These are phyloP conservation scores for Ramalina intermedia DNA, from an alignment of 495 filamentous ascomycete genomes.

Conservation along the genomic window DNA sequence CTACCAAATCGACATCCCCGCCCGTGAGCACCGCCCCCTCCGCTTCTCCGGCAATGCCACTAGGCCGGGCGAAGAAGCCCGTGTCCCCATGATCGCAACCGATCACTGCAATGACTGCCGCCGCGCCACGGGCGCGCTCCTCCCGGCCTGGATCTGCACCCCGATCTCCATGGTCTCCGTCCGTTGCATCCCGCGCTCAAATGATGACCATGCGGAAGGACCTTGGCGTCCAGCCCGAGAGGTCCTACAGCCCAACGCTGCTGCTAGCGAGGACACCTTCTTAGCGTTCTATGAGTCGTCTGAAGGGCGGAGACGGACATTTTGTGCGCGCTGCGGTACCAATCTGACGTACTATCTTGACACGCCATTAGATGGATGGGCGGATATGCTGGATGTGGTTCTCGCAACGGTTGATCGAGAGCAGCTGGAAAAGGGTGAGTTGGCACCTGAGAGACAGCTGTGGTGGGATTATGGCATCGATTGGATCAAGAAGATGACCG, in stretches of 20 bases:
- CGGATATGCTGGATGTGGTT: slow-evolving; percentile 10
- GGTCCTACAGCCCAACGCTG: background rate
- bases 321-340: slow-evolving; percentile 17
- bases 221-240: background rate
- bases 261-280: background rate
- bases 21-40: slow-evolving; percentile 8
- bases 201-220: background rate
- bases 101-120: slow-evolving; percentile 24
- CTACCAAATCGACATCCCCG: slow-evolving; percentile 17
- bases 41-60: background rate
- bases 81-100: slow-evolving; percentile 2
- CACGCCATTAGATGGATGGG: background rate
- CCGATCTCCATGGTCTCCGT: slow-evolving; percentile 8
- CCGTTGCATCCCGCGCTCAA: background rate
- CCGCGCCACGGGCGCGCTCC: slow-evolving; percentile 11
- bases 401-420: slow-evolving; percentile 12
- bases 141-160: slow-evolving; percentile 7
- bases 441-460: slow-evolving; percentile 13
- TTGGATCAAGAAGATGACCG: slow-evolving; percentile 7
- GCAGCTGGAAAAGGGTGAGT: slow-evolving; percentile 4
- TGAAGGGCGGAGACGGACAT: slow-evolving; percentile 2
- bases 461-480: slow-evolving; percentile 14
- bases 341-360: slow-evolving; percentile 6
- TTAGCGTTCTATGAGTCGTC: slow-evolving; percentile 7
- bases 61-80: background rate